These are phyloP conservation scores for Tetracladium setigerum DNA, from an alignment of 495 filamentous ascomycete genomes.

Conservation along the genomic window DNA sequence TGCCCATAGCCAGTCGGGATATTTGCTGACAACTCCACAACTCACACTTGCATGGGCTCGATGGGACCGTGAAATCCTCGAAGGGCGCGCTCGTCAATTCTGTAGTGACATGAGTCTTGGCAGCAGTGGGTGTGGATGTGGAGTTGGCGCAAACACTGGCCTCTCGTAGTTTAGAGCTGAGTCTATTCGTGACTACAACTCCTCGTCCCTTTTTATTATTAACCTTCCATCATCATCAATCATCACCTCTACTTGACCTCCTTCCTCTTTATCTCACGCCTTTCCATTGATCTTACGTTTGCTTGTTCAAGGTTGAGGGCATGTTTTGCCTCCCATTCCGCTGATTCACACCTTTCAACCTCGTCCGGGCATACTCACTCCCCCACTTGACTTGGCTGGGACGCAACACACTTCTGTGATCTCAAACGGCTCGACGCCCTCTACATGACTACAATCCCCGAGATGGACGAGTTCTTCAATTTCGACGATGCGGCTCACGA, in stretches of 20 bases:
- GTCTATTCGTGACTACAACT: too few species aligned
- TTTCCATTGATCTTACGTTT: slow-evolving; percentile 1
- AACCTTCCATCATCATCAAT: neutral
- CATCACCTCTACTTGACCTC: neutral
- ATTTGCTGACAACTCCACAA: too few species aligned
- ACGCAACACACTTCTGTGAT: neutral
- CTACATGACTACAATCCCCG: slow-evolving; percentile 23
- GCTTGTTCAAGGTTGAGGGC: too few species aligned
- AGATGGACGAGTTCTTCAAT: slow-evolving; percentile 43
- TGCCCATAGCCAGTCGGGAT: too few species aligned
- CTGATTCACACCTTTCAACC: neutral
- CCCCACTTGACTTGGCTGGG: neutral
- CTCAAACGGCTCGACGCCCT: slow-evolving; percentile 10
- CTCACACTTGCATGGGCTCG: too few species aligned
- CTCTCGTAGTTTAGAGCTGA: too few species aligned
- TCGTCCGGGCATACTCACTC: neutral
- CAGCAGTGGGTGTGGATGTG: slow-evolving; percentile 8
- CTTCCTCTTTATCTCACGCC: slow-evolving; percentile 4
- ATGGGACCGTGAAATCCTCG: too few species aligned
- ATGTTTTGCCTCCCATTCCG: too few species aligned
- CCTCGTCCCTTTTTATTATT: neutral
- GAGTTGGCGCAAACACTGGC: too few species aligned
- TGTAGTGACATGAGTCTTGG: neutral
- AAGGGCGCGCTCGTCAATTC: slow-evolving; percentile 17
- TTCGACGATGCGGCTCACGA: slow-evolving; percentile 43